phyloP scores from a whole-genome alignment of 2,329 filamentous ascomycete species.

The Colletotrichum tropicale region DNA sequence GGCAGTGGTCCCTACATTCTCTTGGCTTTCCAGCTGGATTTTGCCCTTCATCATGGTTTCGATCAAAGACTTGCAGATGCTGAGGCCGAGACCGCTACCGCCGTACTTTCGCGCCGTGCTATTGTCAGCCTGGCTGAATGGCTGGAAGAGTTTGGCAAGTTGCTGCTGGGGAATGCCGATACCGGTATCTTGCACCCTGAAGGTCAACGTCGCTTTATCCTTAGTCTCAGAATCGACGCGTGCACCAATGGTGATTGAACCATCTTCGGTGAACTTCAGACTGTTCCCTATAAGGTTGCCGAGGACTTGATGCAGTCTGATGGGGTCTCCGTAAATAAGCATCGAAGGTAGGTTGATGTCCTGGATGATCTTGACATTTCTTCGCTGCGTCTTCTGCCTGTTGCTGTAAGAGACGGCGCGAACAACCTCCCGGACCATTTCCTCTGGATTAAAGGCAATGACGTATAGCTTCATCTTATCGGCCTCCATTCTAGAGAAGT shows the following conservation, averaged over 20 bases:
- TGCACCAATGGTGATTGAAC: slow-evolving; percentile 83
- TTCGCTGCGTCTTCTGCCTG: slow-evolving; percentile 64
- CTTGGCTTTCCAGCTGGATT: slow-evolving; percentile 80
- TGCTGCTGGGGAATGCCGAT: slow-evolving; percentile 88
- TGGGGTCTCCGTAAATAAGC: slow-evolving; percentile 70
- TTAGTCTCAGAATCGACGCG: slow-evolving; percentile 73
- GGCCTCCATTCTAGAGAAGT: slow-evolving; percentile 93
- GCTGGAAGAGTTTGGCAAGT: slow-evolving; percentile 84
- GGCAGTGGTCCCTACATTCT: slow-evolving; percentile 71
- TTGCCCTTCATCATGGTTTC: slow-evolving; percentile 89
- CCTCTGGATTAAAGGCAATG: slow-evolving; percentile 69
- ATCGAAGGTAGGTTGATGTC: slow-evolving; percentile 80
- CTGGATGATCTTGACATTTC: slow-evolving; percentile 67
- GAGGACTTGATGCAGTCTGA: slow-evolving; percentile 69
- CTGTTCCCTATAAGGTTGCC: slow-evolving; percentile 92
- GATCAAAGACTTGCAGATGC: slow-evolving; percentile 93
- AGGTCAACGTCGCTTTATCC: slow-evolving; percentile 75
- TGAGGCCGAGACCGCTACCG: slow-evolving; percentile 87
- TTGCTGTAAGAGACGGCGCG: slow-evolving; percentile 71
- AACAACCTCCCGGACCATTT: slow-evolving; percentile 71
- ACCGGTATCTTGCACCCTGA: slow-evolving; percentile 87
- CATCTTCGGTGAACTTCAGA: slow-evolving; percentile 90
- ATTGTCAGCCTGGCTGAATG: slow-evolving; percentile 91
- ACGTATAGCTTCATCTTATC: slow-evolving; percentile 84
- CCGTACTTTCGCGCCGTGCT: slow-evolving; percentile 91